phyloP scores from a whole-genome alignment of 768 basidiomycete genomes.

The Trametes punicea region DNA sequence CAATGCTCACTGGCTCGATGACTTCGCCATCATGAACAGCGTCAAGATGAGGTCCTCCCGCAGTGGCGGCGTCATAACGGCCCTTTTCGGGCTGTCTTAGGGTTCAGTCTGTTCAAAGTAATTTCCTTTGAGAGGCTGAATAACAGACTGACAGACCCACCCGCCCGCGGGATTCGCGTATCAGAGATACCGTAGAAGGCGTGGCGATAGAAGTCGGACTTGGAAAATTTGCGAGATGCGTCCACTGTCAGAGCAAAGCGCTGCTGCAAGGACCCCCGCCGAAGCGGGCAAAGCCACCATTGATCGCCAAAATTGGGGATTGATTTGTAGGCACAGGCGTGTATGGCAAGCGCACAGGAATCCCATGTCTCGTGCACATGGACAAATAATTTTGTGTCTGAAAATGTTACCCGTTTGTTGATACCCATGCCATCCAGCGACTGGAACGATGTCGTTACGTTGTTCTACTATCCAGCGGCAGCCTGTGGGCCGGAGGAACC shows the following conservation, averaged over 20 bases:
- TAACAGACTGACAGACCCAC: neutral
- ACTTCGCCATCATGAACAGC: neutral
- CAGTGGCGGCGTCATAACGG: neutral
- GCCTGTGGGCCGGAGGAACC: no score
- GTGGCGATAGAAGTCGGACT: neutral
- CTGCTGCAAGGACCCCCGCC: neutral
- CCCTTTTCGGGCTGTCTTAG: neutral
- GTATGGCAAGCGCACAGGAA: no score
- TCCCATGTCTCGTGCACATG: no score
- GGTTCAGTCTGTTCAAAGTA: neutral
- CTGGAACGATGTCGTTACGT: no score
- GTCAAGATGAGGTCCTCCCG: neutral
- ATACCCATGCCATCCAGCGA: no score
- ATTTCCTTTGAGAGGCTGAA: neutral
- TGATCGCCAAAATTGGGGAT: neutral
- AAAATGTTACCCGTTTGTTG: no score
- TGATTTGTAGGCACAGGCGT: neutral
- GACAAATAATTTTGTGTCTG: no score
- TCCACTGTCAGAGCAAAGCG: neutral
- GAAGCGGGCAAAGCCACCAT: neutral
- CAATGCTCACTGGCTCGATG: no score
- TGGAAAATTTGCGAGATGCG: neutral
- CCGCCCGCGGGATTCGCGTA: neutral
- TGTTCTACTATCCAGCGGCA: no score
- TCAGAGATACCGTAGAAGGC: constrained; percentile 1